Percentiles rank a stretch among this genome's conserved stretches.
phyloP scores from a whole-genome alignment of 371 early-diverging fungal genomes.

The Sporodiniella umbellata region DNA sequence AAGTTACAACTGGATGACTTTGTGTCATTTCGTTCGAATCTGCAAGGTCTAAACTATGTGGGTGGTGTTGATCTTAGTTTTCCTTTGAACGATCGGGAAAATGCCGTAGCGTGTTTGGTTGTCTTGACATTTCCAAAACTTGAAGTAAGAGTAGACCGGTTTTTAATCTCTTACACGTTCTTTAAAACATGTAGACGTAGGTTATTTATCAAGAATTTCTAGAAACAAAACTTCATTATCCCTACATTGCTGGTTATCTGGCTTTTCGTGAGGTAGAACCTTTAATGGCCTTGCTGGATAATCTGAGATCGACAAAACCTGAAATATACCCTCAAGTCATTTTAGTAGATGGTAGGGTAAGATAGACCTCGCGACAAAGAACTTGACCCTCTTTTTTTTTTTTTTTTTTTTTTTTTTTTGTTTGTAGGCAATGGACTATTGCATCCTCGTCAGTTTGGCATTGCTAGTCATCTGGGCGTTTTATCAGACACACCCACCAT shows the following conservation, averaged over 20 bases:
- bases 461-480: slow-evolving; percentile 87
- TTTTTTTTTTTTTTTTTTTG: not conserved
- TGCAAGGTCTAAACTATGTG: slow-evolving; percentile 55
- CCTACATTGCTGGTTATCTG: slow-evolving; percentile 86
- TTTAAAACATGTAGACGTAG: slow-evolving; percentile 27
- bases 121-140: slow-evolving; percentile 66
- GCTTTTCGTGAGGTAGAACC: slow-evolving; percentile 86
- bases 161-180: slow-evolving; percentile 1
- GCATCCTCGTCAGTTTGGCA: slow-evolving; percentile 86
- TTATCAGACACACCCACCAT: slow-evolving; percentile 67
- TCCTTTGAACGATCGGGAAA: slow-evolving; percentile 51
- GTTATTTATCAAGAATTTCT: slow-evolving; percentile 52
- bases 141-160: slow-evolving; percentile 21
- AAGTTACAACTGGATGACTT: slow-evolving; percentile 13
- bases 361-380: too few relatives aligned
- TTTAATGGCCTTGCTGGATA: slow-evolving; percentile 50
- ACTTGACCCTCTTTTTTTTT: too few relatives aligned
- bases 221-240: slow-evolving; percentile 59
- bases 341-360: slow-evolving; percentile 80
- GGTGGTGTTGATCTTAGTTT: slow-evolving; percentile 89
- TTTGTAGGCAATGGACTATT: slow-evolving; percentile 67
- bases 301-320: slow-evolving; percentile 45
- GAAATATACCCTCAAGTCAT: slow-evolving; percentile 71
- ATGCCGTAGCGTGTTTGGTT: slow-evolving; percentile 74
- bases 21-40: slow-evolving; percentile 21